These are phyloP conservation scores for Globisporangium cederbergense DNA, from an alignment of 352 stramenopile species.

Conservation along the genomic window DNA sequence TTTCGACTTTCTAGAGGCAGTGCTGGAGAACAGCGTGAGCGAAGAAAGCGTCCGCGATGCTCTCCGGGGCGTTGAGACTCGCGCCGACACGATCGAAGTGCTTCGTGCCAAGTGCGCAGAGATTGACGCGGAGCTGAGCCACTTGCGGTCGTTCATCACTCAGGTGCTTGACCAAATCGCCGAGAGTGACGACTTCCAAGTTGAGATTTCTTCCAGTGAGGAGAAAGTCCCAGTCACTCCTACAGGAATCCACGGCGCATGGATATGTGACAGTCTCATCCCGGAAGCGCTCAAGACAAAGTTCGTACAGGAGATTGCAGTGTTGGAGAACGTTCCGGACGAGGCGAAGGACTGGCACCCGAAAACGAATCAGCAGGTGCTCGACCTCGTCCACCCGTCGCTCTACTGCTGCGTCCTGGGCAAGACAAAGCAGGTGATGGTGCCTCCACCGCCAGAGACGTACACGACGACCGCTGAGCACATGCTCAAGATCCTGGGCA, in stretches of 20 bases:
- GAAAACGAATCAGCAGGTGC: conserved; percentile 39
- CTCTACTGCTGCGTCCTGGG: conserved; percentile 54
- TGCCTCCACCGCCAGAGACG: not conserved
- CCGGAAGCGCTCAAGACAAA: conserved; percentile 19
- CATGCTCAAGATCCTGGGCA: conserved; percentile 32
- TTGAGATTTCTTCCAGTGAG: not conserved
- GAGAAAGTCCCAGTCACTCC: not conserved
- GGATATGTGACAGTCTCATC: conserved; percentile 34
- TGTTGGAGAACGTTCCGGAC: conserved; percentile 35
- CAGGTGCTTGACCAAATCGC: not conserved
- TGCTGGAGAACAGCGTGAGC: conserved; percentile 1
- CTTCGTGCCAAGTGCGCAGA: not conserved
- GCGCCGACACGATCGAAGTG: not conserved
- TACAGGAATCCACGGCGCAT: conserved; percentile 13
- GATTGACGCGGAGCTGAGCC: not conserved
- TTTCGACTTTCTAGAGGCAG: not conserved
- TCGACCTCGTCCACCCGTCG: conserved; percentile 60
- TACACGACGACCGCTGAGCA: conserved; percentile 18
- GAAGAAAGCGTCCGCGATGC: not conserved
- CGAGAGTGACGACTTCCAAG: not conserved
- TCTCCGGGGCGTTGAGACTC: not conserved
- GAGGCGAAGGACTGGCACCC: conserved; percentile 58
- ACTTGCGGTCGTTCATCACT: not conserved
- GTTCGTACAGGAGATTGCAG: conserved; percentile 24
- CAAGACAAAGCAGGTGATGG: conserved; percentile 18